phyloP scores from a whole-genome alignment of 306 rosid genomes.

The Astragalus membranaceus region DNA sequence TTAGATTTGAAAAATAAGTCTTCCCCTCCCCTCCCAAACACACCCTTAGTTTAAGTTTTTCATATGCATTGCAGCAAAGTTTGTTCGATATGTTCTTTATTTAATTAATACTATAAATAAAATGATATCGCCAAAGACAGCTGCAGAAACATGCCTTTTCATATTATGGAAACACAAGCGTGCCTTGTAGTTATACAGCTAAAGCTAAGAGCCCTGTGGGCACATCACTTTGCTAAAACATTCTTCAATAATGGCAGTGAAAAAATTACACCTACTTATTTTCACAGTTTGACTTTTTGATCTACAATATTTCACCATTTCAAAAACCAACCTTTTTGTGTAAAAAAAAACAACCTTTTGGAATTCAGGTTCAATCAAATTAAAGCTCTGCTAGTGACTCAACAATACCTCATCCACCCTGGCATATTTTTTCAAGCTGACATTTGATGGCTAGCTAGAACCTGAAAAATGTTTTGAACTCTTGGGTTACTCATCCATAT shows the following conservation, averaged over 20 bases:
- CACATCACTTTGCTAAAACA: not conserved
- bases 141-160: not conserved
- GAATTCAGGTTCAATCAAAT: not conserved
- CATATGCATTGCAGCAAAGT: not conserved
- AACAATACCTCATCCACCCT: not conserved
- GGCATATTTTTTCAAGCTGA: not conserved
- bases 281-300: not conserved
- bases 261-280: conserved; percentile 9
- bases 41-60: not conserved
- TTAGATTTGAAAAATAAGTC: too few species aligned
- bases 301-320: conserved; percentile 6
- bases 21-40: too few species aligned
- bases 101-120: not conserved
- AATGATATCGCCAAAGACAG: not conserved
- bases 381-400: conserved; percentile 1
- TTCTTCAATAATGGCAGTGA: not conserved
- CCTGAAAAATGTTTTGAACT: not conserved
- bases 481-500: not conserved
- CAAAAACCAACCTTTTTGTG: too few species aligned
- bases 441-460: not conserved
- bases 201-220: not conserved
- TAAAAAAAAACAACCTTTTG: not conserved
- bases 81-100: not conserved
- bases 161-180: not conserved
- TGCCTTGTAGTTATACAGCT: not conserved